Percentiles rank a stretch among this genome's conserved stretches.
Evolutionary conservation across 1,284 basidiomycete species (phyloP).

Genomic region (Polyporus tsugae): DNA sequence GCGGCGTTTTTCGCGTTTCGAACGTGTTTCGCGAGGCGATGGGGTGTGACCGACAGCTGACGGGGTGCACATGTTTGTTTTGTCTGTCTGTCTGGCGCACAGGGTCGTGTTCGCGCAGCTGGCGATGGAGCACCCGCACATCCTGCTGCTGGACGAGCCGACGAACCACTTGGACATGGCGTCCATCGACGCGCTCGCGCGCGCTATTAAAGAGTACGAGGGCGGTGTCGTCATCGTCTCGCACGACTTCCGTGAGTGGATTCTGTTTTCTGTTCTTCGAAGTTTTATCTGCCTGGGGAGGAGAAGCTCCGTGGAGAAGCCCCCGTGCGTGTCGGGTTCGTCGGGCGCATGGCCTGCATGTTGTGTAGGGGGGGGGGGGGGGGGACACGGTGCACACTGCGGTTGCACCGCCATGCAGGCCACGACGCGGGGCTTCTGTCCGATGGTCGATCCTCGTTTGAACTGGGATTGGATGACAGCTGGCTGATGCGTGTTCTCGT

Average conservation of each 20-base stretch:
- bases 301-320: not conserved
- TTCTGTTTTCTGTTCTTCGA: slow-evolving; percentile 40
- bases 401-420: not conserved
- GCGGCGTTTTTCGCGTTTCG: not conserved
- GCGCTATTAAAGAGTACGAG: slow-evolving; percentile 96
- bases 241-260: slow-evolving; percentile 86
- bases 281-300: not conserved
- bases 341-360: not conserved
- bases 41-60: not conserved
- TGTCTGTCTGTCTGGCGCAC: slow-evolving; percentile 16
- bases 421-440: not conserved
- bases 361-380: not conserved
- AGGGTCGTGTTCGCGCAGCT: slow-evolving; percentile 94
- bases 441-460: not conserved
- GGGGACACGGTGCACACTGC: slow-evolving; percentile 4
- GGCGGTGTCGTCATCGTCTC: slow-evolving; percentile 98
- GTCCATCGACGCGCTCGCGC: slow-evolving; percentile 94
- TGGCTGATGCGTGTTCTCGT: slow-evolving; percentile 23
- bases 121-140: slow-evolving; percentile 92
- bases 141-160: slow-evolving; percentile 88
- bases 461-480: not conserved
- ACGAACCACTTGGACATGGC: slow-evolving; percentile 97
- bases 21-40: not conserved
- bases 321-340: not conserved
- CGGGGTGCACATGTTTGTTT: not conserved